These are phyloP conservation scores for Amanita rubescens DNA, from an alignment of 768 basidiomycete species.

Conservation along the genomic window DNA sequence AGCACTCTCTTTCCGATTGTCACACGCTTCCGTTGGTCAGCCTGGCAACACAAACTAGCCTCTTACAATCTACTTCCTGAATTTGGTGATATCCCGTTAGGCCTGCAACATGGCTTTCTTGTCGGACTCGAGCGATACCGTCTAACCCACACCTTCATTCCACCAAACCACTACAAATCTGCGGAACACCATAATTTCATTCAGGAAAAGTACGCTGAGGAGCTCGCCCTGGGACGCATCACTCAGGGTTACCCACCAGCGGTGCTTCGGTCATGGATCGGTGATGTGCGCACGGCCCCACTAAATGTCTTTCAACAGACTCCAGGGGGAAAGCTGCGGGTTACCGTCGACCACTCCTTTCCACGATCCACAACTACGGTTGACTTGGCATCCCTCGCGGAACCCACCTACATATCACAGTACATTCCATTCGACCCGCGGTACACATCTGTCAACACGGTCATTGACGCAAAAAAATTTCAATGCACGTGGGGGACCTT, in stretches of 20 bases:
- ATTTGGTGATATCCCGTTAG: conserved; percentile 8
- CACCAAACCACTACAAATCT: conserved; percentile 6
- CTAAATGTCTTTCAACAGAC: conserved; percentile 16
- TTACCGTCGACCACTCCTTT: conserved; percentile 22
- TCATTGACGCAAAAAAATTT: conserved; percentile 20
- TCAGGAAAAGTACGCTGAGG: conserved; percentile 9
- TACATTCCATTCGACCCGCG: conserved; percentile 14
- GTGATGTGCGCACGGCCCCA: conserved; percentile 17
- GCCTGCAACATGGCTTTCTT: conserved; percentile 14
- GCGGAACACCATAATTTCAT: conserved; percentile 9
- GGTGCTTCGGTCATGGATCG: conserved; percentile 13
- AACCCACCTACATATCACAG: conserved; percentile 19
- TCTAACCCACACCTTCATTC: conserved; percentile 7
- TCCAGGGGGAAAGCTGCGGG: conserved; percentile 13
- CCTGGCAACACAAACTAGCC: too few relatives aligned
- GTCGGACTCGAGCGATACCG: conserved; percentile 9
- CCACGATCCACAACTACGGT: background rate
- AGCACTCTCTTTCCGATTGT: conserved; percentile 10
- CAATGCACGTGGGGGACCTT: conserved; percentile 27
- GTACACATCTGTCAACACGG: conserved; percentile 18
- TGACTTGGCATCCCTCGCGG: conserved; percentile 15
- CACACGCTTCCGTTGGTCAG: conserved; percentile 11
- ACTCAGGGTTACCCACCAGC: conserved; percentile 9
- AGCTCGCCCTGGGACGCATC: conserved; percentile 10
- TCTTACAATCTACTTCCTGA: too few relatives aligned